Conservation (phyloP, 1,284 basidiomycete species). For the Trichosporon faecale region DNA sequence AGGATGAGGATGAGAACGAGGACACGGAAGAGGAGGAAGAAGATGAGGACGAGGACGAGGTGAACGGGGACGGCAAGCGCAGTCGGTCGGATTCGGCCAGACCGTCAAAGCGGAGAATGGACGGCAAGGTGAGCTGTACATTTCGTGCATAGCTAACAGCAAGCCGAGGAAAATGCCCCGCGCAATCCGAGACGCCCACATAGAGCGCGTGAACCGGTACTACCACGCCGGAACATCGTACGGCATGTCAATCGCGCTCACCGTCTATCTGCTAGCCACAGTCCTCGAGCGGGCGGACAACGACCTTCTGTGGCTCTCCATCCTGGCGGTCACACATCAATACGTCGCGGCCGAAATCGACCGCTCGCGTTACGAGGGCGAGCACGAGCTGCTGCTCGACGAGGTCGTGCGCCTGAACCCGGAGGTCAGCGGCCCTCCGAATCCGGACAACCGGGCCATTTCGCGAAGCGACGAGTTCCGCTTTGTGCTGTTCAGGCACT, state of each 20-base stretch:
- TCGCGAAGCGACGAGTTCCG: constrained; percentile 79
- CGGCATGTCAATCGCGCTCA: constrained; percentile 84
- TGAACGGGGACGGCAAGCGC: constrained; percentile 57
- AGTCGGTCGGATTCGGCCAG: constrained; percentile 24
- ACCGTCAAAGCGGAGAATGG: constrained; percentile 30
- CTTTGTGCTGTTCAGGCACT: constrained; percentile 94
- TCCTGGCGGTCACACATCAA: constrained; percentile 89
- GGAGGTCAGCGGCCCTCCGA: constrained; percentile 33
- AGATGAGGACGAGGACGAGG: constrained; percentile 55
- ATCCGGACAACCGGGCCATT: constrained; percentile 72
- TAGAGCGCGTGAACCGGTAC: constrained; percentile 69
- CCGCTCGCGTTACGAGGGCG: constrained; percentile 76
- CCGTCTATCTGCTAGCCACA: constrained; percentile 86
- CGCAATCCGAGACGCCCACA: constrained; percentile 65
- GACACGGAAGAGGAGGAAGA: constrained; percentile 53
- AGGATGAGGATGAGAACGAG: constrained; percentile 48
- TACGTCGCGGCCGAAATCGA: constrained; percentile 85
- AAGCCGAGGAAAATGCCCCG: constrained; percentile 60
- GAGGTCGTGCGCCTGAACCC: constrained; percentile 87
- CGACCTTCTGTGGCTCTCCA: constrained; percentile 91
- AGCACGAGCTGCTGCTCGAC: constrained; percentile 73
- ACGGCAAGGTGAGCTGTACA: constrained; percentile 29
- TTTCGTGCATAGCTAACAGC: constrained; percentile 6
- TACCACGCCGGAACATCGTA: constrained; percentile 81
- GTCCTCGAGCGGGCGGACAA: constrained; percentile 86